Conservation (phyloP, 2,329 filamentous ascomycete genomes). For the Cryphonectria japonica region DNA sequence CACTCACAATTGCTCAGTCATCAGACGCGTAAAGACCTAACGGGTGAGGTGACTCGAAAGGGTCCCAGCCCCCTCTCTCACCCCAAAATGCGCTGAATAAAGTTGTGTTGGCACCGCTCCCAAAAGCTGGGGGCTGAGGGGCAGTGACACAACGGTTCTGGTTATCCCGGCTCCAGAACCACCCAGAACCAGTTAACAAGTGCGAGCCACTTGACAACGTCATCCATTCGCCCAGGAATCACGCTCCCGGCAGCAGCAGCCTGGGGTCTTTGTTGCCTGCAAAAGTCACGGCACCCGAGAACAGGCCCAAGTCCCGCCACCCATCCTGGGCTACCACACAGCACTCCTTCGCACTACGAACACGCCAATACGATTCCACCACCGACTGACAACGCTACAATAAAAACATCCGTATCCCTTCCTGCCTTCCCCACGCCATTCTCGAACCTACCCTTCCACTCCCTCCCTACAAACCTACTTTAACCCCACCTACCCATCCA, state of each 20-base stretch:
- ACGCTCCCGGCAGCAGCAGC: not conserved
- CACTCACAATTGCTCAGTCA: not conserved
- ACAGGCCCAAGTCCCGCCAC: slow-evolving; percentile 6
- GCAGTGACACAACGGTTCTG: not conserved
- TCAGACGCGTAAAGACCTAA: not conserved
- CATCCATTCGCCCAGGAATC: not conserved
- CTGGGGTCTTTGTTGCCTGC: not conserved
- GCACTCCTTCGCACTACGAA: not conserved
- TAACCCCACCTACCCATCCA: not conserved
- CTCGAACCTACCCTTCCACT: not conserved
- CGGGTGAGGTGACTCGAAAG: too few relatives aligned
- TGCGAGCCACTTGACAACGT: not conserved
- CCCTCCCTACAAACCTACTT: not conserved
- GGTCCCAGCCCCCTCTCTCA: not conserved
- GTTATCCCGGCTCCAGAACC: not conserved
- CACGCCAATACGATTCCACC: not conserved
- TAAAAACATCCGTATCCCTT: slow-evolving; percentile 4
- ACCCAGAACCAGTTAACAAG: not conserved
- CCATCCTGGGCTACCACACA: not conserved
- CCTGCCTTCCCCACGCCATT: not conserved
- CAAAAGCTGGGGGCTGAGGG: not conserved
- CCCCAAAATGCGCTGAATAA: not conserved
- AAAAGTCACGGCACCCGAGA: not conserved
- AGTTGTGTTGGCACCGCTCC: not conserved
- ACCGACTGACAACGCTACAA: not conserved